Percentiles rank a stretch among this genome's conserved stretches.
Conservation (phyloP, 179 eudicot genomes). For the Beta lomatogona region DNA sequence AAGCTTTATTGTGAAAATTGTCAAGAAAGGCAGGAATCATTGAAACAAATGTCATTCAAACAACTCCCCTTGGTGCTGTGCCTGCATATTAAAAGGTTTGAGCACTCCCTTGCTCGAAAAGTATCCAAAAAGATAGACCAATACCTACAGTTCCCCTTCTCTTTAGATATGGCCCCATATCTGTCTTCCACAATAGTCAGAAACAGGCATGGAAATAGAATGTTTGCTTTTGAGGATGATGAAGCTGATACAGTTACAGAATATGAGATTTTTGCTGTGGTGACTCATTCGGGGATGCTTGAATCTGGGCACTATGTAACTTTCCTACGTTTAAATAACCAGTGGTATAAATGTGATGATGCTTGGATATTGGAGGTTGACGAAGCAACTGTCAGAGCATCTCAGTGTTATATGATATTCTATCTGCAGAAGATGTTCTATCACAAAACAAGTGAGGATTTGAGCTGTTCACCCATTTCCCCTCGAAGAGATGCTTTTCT, state of each 20-base stretch:
- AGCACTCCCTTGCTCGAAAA: constrained; percentile 51
- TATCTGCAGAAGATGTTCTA: constrained; percentile 41
- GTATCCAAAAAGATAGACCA: constrained; percentile 54
- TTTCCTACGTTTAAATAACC: constrained; percentile 47
- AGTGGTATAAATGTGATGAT: constrained; percentile 74
- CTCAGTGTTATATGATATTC: constrained; percentile 48
- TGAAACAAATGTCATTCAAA: constrained; percentile 64
- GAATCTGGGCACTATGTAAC: constrained; percentile 70
- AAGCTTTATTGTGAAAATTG: constrained; percentile 61
- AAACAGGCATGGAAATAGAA: constrained; percentile 54
- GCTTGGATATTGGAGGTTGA: constrained; percentile 71
- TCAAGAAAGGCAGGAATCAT: constrained; percentile 53
- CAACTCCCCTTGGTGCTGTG: constrained; percentile 63
- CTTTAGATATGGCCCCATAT: constrained; percentile 59
- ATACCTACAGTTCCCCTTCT: constrained; percentile 63
- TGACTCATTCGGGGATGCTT: constrained; percentile 62
- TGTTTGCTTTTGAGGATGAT: constrained; percentile 49
- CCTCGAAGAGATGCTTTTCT: constrained; percentile 43
- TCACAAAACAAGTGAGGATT: constrained; percentile 42
- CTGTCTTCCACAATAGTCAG: constrained; percentile 56
- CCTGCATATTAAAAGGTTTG: constrained; percentile 62
- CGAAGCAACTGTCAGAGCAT: constrained; percentile 50
- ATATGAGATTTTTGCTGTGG: constrained; percentile 64
- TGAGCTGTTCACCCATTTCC: constrained; percentile 39
- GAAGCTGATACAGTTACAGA: constrained; percentile 42